phyloP scores from a whole-genome alignment of 352 stramenopile species.

The Phytophthora pluvialis region DNA sequence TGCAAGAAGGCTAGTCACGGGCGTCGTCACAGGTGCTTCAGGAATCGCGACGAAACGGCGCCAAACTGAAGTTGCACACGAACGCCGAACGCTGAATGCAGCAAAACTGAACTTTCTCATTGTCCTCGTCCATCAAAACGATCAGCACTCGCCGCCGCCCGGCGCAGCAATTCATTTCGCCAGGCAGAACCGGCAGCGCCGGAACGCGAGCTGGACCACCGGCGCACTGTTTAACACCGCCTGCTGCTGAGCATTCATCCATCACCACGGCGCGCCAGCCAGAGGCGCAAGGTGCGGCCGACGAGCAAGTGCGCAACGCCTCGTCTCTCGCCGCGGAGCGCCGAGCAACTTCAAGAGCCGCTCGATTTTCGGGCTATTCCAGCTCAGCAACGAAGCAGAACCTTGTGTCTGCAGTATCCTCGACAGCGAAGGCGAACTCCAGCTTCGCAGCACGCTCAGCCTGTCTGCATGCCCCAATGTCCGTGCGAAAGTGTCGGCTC shows the following conservation, averaged over 20 bases:
- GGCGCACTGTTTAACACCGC: conserved; percentile 14
- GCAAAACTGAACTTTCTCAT: conserved; percentile 17
- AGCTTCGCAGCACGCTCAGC: neutral
- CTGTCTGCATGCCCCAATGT: neutral
- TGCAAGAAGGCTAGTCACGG: conserved; percentile 10
- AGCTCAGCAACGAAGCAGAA: neutral
- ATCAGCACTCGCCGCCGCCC: neutral
- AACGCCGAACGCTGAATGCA: neutral
- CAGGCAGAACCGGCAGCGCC: conserved; percentile 7
- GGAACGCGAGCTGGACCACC: conserved; percentile 12
- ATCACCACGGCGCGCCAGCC: conserved; percentile 11
- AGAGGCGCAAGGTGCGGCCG: conserved; percentile 17
- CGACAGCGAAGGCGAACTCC: neutral
- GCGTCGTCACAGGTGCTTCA: conserved; percentile 14
- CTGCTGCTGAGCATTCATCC: conserved; percentile 26
- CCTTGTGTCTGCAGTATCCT: neutral
- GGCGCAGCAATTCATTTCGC: conserved; percentile 14
- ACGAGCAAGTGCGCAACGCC: neutral
- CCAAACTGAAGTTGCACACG: conserved; percentile 23
- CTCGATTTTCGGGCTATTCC: neutral
- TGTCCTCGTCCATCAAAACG: conserved; percentile 5
- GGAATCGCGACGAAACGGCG: conserved; percentile 3
- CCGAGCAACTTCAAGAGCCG: conserved; percentile 15
- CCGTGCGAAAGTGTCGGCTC: neutral
- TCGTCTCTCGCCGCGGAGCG: conserved; percentile 5